Base-by-base conservation (phyloP, 2,329 filamentous ascomycete species). In the Neospermospora avenae region DNA sequence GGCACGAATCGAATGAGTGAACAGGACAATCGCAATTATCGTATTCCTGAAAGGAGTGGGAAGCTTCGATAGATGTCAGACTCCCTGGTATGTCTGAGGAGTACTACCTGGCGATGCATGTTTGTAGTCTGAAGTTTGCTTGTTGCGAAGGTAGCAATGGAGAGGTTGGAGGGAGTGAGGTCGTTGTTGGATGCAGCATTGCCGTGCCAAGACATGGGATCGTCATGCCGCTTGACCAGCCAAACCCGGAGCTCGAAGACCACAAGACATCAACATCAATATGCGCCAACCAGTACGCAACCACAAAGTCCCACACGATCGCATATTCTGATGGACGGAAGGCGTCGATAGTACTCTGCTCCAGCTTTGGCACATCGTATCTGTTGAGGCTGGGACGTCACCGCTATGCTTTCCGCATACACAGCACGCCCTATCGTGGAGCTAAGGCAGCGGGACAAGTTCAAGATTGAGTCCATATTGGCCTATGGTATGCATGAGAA, bases 391-490 rank as follows among this genome's bases (percentile, higher is more conserved):
- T 66, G 68, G 69, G 64, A 58, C 31, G 37, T 58, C 34, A 52
- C 62, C 75, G 81, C 80, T 76, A 97, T 97, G 95, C 88, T 99
- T 77, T 96, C 93, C 77, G 95, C 95, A 74, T 99, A 99, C 78
- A 96, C 90, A 69, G 93, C 95, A 79, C 90, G 91, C 73, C 90
- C 93, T 66, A 93, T 99, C 75, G 90, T 98, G 81, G 95, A 99
- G 89, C 89, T 99, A 71, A 93, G 90, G 79, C 87, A 87, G 76
- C 88, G 91, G 76, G 93, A 98, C 84, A 97, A 96, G 81, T 96
- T 91, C 67, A 95, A 89, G 81, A 96, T 99, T 77, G 95, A 99
- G 78, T 95, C 91, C 53, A 91, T 99, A 67, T 83, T 98, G 51
- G 91, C 93, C 63, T 91, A 96, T 77, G 92, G 89, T 91, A 81